Base-by-base conservation (phyloP, 2,329 filamentous ascomycete genomes). In the Paecilomyces sp. region DNA sequence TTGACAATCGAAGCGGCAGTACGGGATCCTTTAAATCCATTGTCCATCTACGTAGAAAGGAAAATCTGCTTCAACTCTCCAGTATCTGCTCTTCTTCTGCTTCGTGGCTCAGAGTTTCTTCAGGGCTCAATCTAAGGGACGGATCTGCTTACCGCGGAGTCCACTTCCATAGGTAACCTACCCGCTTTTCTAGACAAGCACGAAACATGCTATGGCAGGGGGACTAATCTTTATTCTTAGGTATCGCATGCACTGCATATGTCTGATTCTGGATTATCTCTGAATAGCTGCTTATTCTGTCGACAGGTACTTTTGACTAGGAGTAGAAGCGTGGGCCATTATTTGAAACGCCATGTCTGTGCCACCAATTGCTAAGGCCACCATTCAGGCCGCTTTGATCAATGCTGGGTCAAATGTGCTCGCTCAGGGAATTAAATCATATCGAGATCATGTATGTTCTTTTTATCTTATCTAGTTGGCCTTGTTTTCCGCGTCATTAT, bases 351-450 rank as follows among this genome's bases (percentile, higher is more conserved):
- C 24, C 50, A 72, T 71, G 70, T 63, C 66, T 7, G 52, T 69
- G 2, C 81, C 81, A 41, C 80, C 79, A 2, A 81, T 85, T 62
- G 72, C 79, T 55, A 78, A 76, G 62, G 81, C 83, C 57, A 83
- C 82, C 31, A 64, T 85, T 33, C 83, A 84, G 68, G 80, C 83
- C 22, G 76, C 79, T 7, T 69, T 75, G 51, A 76, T 85, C 9
- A 83, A 82, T 24, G 79, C 79, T 5, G 72, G 74, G 15, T 85
- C 83, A 33, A 85, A 85, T 65, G 68, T 85, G 50, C 71, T 83
- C 56, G 83, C 83, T 25, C 83, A 86, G 66, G 72, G 79, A 33
- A 79, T 85, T 63, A 75, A 80, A 47, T 77, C 82, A 15, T 81
- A 80, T 64, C 77, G 77, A 60, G 70, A 76, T 59, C 68, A 74